Percentiles rank a stretch among this genome's conserved stretches.
Evolutionary conservation across 2,329 filamentous ascomycete genomes (phyloP).

Genomic region (Penicillium rolfsii): DNA sequence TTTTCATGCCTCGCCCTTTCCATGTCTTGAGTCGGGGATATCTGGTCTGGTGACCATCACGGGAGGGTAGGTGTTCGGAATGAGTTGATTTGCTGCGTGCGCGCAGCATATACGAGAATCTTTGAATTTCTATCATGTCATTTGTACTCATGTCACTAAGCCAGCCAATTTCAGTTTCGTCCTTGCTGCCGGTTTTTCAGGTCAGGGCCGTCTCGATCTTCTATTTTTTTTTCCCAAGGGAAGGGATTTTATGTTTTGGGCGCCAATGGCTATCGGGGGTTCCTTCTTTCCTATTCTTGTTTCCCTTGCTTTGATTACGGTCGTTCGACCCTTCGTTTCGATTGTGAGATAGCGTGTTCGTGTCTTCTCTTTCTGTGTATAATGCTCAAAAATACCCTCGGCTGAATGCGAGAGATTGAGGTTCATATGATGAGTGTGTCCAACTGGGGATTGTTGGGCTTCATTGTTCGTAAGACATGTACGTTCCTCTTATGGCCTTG

Average conservation of each 20-base stretch:
- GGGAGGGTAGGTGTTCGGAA: background rate
- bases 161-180: constrained; percentile 6
- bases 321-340: constrained; percentile 14
- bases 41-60: background rate
- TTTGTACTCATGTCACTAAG: constrained; percentile 30
- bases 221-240: constrained; percentile 6
- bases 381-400: constrained; percentile 44
- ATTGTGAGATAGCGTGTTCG: constrained; percentile 31
- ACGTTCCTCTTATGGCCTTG: background rate
- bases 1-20: background rate
- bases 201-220: background rate
- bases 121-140: constrained; percentile 31
- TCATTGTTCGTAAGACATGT: background rate
- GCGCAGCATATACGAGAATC: constrained; percentile 28
- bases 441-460: background rate
- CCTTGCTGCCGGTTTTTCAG: background rate
- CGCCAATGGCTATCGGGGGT: constrained; percentile 26
- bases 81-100: constrained; percentile 6
- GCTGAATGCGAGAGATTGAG: constrained; percentile 29
- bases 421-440: background rate
- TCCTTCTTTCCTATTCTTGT: constrained; percentile 7
- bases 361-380: constrained; percentile 36
- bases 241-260: constrained; percentile 21
- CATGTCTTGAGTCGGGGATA: background rate
- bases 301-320: constrained; percentile 10